Evolutionary conservation across 495 filamentous ascomycete genomes (phyloP).

Genomic region (Penicillium malachiteum): DNA sequence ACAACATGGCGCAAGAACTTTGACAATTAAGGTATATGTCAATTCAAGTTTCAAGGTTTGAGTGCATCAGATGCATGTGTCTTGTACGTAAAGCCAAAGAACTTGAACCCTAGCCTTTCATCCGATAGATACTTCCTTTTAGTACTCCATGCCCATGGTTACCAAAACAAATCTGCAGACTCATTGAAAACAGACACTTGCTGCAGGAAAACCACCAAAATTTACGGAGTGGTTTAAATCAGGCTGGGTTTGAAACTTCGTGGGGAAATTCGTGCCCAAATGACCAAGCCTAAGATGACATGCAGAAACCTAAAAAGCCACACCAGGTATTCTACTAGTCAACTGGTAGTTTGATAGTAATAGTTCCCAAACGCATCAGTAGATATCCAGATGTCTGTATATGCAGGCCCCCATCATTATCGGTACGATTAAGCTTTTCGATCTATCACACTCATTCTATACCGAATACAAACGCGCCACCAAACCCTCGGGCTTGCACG

Average conservation of each 20-base stretch:
- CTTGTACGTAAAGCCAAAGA: background rate
- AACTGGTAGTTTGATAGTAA: no score
- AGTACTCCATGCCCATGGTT: no score
- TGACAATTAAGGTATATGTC: no score
- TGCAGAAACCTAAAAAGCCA: no score
- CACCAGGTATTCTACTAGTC: no score
- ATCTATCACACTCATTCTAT: background rate
- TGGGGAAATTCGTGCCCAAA: background rate
- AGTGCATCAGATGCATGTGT: background rate
- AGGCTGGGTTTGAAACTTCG: constrained; percentile 10
- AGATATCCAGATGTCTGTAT: no score
- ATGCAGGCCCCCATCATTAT: no score
- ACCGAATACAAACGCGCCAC: background rate
- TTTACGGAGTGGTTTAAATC: constrained; percentile 4
- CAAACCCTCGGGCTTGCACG: background rate
- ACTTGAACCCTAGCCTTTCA: background rate
- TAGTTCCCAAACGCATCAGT: no score
- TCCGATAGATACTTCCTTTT: background rate
- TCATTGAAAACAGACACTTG: background rate
- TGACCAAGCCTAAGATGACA: background rate
- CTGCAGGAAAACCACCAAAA: background rate
- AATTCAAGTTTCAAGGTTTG: background rate
- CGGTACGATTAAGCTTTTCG: background rate
- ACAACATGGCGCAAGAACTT: constrained; percentile 2
- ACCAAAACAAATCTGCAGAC: background rate